A percentile compares a stretch with the other conserved stretches of the same genome.
These are phyloP conservation scores for Kodamaea kaohsiungensis DNA, from an alignment of 805 yeast genomes.

Conservation along the genomic window DNA sequence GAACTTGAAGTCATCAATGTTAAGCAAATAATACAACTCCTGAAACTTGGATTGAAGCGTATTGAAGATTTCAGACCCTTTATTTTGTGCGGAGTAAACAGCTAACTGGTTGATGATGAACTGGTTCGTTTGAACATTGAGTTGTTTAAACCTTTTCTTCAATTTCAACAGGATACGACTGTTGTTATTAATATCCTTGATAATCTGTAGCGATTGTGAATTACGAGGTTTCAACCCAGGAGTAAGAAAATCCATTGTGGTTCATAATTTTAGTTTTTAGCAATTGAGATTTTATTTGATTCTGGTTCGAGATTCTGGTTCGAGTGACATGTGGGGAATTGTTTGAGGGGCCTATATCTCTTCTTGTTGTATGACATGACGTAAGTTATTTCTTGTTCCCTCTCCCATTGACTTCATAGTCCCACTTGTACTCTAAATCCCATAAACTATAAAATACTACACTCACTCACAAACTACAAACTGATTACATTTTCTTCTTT, in stretches of 20 bases:
- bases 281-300: background rate
- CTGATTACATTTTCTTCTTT: background rate
- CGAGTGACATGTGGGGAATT: too few species aligned
- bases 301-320: background rate
- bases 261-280: background rate
- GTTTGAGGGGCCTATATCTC: too few species aligned
- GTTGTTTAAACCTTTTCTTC: constrained; percentile 20
- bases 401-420: too few species aligned
- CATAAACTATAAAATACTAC: too few species aligned
- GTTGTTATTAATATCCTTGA: constrained; percentile 24
- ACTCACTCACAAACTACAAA: background rate
- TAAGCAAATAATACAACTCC: constrained; percentile 21
- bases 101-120: constrained; percentile 23
- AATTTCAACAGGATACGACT: constrained; percentile 32
- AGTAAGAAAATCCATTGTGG: constrained; percentile 23
- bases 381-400: too few species aligned
- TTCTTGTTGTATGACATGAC: too few species aligned
- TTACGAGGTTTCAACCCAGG: constrained; percentile 19
- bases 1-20: constrained; percentile 20
- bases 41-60: constrained; percentile 18
- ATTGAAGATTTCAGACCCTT: background rate
- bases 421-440: too few species aligned
- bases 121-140: constrained; percentile 23
- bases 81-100: background rate
- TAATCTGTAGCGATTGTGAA: constrained; percentile 13